Evolutionary conservation across 192 early-diverging fungal genomes (phyloP), one percentile per base, ranked within the genome.

Genomic region (Podila epigama): DNA sequence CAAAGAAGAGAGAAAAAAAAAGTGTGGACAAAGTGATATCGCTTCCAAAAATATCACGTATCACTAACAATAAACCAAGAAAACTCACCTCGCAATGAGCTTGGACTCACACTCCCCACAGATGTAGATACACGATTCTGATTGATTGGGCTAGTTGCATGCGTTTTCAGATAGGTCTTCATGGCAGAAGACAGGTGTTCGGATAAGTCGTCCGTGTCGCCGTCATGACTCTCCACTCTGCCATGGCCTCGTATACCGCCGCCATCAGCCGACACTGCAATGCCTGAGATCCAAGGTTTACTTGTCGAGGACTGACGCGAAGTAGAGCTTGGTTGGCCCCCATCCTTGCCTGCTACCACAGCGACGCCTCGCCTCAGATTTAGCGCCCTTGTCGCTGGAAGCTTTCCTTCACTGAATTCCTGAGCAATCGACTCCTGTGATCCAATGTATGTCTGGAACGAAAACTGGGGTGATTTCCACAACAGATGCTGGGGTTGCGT

Each of bases 381-480:
- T 4, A 85, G 44, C 8, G 77, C 78, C n/a, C 75, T 68, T 15
- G 82, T 81, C 3, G 60, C 34, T 33, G 85, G 85, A 13, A 83
- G 32, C 13, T 61, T 28, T 3, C 85, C 85, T 31, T 70, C 58
- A 12, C 33, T 34, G 29, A 87, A 66, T 28, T 63, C 54, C 4
- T 48, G 33, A 16, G 84, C 68, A 22, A 82, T 61, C 22, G 65
- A 58, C n/a, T 64, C 63, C 20, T 53, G 31, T 34, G 81, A 63
- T 11, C 60, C 58, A 59, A 70, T 60, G 44, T 81, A 89, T 16
- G 73, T 83, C 36, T 86, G 84, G 36, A 87, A 84, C 1, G 60
- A 68, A 29, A 89, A 87, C 60, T 87, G 87, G 22, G 69, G 79
- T 16, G 68, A 68, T 6, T 70, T 71, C 85, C 85, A 89, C 9